Evolutionary conservation across 2,329 filamentous ascomycete genomes (phyloP).

Genomic region (Aspergillus sp.): DNA sequence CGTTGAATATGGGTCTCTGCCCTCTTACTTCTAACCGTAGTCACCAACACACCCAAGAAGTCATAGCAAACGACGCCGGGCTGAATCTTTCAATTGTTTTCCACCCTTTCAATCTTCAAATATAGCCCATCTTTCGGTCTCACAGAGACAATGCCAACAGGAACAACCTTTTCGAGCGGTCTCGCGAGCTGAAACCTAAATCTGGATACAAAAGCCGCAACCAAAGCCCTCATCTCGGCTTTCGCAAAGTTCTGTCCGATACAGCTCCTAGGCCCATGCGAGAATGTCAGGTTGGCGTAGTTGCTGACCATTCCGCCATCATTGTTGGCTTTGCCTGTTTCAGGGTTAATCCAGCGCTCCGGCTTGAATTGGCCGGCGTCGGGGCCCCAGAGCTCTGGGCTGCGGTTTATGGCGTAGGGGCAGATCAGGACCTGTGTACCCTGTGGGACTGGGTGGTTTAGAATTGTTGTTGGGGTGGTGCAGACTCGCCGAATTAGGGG

Average conservation of each 20-base stretch:
- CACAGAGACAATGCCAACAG: background rate
- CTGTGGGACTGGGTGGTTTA: background rate
- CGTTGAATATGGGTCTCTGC: background rate
- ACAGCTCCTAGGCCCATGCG: background rate
- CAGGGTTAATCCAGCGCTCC: background rate
- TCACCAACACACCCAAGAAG: no score
- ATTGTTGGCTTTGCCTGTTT: background rate
- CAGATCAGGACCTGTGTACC: background rate
- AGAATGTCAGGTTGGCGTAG: background rate
- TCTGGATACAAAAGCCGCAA: background rate
- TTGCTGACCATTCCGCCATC: slow-evolving; percentile 1
- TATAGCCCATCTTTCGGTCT: background rate
- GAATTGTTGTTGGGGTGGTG: background rate
- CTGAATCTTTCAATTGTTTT: background rate
- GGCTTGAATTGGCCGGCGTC: slow-evolving; percentile 4
- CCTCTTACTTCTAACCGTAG: no score
- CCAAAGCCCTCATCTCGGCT: background rate
- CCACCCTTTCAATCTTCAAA: background rate
- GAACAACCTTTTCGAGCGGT: background rate
- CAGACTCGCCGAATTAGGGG: background rate
- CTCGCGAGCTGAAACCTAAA: background rate
- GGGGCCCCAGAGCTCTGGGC: background rate
- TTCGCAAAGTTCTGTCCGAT: slow-evolving; percentile 3
- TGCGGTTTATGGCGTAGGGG: background rate
- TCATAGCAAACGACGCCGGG: no score